Evolutionary conservation across 768 basidiomycete species (phyloP), one percentile per base, ranked within the genome.

Genomic region (Hemileccinum rubropunctum): DNA sequence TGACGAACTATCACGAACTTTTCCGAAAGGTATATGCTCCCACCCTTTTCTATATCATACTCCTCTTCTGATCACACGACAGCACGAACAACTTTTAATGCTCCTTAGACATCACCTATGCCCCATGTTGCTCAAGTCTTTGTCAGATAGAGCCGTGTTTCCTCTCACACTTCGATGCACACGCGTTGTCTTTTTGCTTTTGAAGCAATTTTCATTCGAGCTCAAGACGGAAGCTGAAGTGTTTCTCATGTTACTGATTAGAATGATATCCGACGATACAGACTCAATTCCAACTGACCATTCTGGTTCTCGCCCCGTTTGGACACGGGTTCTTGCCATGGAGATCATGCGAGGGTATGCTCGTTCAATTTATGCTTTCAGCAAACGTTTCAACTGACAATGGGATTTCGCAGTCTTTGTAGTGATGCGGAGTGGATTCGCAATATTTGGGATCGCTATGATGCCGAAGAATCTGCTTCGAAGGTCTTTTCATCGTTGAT

Each of bases 291-390:
- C 45, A 40, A 23, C 49, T 20, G 62, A 74, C 51, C 59, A 59
- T 71, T 47, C 45, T 26, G 52, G 58, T 8, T 47, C 61, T 46
- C 77, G 83, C 26, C 89, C 92, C 1, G 66, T 75, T 27, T 98
- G 95, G 94, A 88, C 92, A 76, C 76, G 93, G 14, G 91, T 95
- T 0, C 76, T 98, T 9, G 85, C 91, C 2, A 84, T 95, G 83
- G 95, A 98, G 64, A 87, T 94, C 39, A 83, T 95, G 73, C 76
- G 94, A 65, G 95, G 92, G 85, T 88, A 59, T 33, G 68, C 55
- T 33, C 17, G 11, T 23, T 36, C 10, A 27, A 15, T 30, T 43
- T 23, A 4, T 6, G 30, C 6, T 13, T 49, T 2, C 30, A 7
- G 2, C 34, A 17, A 30, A 9, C 34, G 8, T 46, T 17, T 21